Evolutionary conservation across 2,329 filamentous ascomycete genomes (phyloP).

Genomic region (Cryphonectria japonica): DNA sequence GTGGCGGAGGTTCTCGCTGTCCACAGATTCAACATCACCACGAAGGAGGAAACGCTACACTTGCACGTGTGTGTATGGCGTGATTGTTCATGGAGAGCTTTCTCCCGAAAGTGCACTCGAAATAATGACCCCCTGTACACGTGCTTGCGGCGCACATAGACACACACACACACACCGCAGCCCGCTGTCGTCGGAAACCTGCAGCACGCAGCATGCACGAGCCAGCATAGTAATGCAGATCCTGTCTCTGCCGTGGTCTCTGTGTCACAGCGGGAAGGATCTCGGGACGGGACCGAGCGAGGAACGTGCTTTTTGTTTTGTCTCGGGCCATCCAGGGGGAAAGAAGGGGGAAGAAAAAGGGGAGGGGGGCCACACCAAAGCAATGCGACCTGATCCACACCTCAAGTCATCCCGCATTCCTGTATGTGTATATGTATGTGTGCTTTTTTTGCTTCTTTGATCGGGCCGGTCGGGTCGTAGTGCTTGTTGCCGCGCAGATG

Average conservation of each 20-base stretch:
- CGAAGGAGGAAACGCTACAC: background rate
- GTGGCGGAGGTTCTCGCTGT: background rate
- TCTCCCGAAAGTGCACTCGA: background rate
- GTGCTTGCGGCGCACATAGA: too few relatives aligned
- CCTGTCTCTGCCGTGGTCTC: conserved; percentile 1
- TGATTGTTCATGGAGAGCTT: background rate
- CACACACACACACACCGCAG: too few relatives aligned
- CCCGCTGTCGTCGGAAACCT: background rate
- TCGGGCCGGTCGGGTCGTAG: background rate
- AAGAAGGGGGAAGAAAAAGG: background rate
- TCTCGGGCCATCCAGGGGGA: background rate
- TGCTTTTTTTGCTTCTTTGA: background rate
- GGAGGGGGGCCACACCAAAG: background rate
- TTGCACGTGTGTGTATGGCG: background rate
- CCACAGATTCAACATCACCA: background rate
- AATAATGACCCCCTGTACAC: too few relatives aligned
- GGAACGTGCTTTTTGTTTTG: background rate
- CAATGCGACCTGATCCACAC: conserved; percentile 3
- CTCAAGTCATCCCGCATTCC: background rate
- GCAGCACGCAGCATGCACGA: conserved; percentile 6
- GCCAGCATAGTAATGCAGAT: conserved; percentile 6
- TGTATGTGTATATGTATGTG: background rate
- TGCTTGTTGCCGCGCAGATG: conserved; percentile 1
- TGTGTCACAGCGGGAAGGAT: conserved; percentile 7
- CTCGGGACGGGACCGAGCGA: conserved; percentile 4